Base-by-base conservation (phyloP, 2,329 filamentous ascomycete species). In the Trichophyton simii region DNA sequence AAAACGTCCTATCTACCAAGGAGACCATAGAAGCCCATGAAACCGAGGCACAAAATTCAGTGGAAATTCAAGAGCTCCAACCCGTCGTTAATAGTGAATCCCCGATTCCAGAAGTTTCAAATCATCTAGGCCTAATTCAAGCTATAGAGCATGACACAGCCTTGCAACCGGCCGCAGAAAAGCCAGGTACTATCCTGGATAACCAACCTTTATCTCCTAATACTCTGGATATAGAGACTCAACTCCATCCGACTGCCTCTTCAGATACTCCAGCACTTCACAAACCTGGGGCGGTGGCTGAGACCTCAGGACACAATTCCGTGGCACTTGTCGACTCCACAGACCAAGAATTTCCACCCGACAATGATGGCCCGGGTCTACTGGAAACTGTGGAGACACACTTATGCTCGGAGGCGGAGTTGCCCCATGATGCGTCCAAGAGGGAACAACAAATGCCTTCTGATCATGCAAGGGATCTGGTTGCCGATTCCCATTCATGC, bases 221-320 rank as follows among this genome's bases (percentile, higher is more conserved):
- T n/a, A 15, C 34, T 20, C 52, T n/a, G 3, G 15, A 18, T 34
- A 71, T 67, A 22, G 68, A 72, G 25, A 75, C 75, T 9, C 71
- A 71, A 13, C 67, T 77, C 20, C 66, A 69, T 31, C 75, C 74
- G 15, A 65, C 76, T 41, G 68, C 71, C 42, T 77, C 76, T 22
- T 71, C 74, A 9, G 72, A 71, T 5, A 68, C 76, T 41, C 72
- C 75, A 9, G 65, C 73, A 48, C 72, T 76, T 5, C 77, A 75
- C 25, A 73, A 76, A 13, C 64, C 77, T 25, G 63, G 72, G 36
- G 67, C 70, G 11, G 8, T 42, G 22, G 8, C 48, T 7, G 22
- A 20, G 31, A 3, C 57, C 15, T 60, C 42, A 60, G 36, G n/a
- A 3, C 25, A 52, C 50, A 20, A 46, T 18, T 60, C 15, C 2